These are phyloP conservation scores for Annulohypoxylon truncatum DNA, from an alignment of 2,329 filamentous ascomycete genomes.

Conservation along the genomic window DNA sequence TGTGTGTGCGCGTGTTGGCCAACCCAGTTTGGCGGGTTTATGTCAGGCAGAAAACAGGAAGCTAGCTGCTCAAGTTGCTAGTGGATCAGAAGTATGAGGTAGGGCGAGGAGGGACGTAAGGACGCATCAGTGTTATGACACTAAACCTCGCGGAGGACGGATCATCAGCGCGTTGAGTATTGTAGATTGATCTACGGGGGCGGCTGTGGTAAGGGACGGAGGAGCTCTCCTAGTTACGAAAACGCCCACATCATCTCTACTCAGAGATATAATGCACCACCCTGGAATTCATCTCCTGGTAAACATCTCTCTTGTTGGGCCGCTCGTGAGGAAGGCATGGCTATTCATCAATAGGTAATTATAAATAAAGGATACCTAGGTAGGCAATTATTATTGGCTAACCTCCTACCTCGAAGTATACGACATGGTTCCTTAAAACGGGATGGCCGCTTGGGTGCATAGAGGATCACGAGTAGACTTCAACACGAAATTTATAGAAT, in stretches of 20 bases:
- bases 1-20: background rate
- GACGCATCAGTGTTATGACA: background rate
- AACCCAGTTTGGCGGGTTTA: background rate
- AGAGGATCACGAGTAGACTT: background rate
- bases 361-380: background rate
- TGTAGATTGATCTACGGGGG: conserved; percentile 24
- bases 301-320: background rate
- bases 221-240: conserved; percentile 20
- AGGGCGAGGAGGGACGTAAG: background rate
- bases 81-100: background rate
- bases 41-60: background rate
- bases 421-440: background rate
- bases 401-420: background rate
- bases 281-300: background rate
- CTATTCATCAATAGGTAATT: background rate
- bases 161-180: background rate
- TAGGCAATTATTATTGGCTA: background rate
- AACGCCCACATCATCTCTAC: conserved; percentile 19
- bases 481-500: background rate
- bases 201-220: conserved; percentile 16
- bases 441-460: background rate
- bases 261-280: conserved; percentile 24
- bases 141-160: background rate
- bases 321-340: background rate
- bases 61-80: background rate